phyloP scores from a whole-genome alignment of 2,329 filamentous ascomycete genomes.

The Clarireedia paspali region DNA sequence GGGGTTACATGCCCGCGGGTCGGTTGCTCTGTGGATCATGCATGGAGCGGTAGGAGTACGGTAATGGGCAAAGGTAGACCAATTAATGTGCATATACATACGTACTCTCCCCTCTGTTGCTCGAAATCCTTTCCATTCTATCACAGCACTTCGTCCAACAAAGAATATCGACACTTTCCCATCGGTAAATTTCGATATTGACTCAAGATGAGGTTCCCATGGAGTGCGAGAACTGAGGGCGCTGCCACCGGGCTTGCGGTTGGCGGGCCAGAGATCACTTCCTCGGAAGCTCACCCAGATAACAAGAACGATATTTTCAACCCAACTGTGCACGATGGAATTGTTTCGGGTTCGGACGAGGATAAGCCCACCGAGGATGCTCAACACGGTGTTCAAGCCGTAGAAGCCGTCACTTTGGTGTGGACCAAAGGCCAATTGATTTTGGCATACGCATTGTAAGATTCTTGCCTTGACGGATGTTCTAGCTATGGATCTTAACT shows the following conservation, averaged over 20 bases:
- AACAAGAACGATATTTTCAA: background rate
- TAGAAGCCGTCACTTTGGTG: constrained; percentile 22
- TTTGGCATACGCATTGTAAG: constrained; percentile 21
- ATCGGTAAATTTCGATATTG: no score
- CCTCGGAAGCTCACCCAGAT: background rate
- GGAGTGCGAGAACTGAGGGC: constrained; percentile 1
- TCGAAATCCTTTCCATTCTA: no score
- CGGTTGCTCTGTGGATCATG: no score
- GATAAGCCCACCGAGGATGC: constrained; percentile 13
- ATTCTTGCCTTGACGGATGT: background rate
- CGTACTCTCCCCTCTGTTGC: no score
- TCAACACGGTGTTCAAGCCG: constrained; percentile 20
- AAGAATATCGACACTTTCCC: no score
- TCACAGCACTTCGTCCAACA: no score
- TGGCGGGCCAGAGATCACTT: background rate
- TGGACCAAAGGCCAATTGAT: constrained; percentile 23
- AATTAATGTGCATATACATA: no score
- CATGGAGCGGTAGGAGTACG: no score
- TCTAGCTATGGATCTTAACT: background rate
- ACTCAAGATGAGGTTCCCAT: no score
- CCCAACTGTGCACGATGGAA: background rate
- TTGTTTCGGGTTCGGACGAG: background rate
- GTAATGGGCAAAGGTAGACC: no score
- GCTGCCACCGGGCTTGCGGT: background rate
- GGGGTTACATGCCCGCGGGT: no score